phyloP scores from a whole-genome alignment of 345 rosid species.

The Mangifera indica region DNA sequence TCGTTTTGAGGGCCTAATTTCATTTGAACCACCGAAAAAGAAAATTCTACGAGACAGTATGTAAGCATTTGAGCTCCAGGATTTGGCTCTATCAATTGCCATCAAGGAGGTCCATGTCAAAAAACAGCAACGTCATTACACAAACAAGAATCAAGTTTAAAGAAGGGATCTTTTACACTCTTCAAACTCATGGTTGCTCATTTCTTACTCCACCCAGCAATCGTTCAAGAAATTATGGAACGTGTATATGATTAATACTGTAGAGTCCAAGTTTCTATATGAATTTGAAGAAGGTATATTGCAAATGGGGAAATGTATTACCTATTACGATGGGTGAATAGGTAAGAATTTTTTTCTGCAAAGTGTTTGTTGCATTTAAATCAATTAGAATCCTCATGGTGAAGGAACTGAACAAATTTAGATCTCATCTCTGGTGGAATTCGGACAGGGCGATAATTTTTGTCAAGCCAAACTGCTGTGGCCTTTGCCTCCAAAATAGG shows the following conservation, averaged over 20 bases:
- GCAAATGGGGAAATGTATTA: not conserved
- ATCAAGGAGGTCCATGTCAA: too few relatives aligned
- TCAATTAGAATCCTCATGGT: conserved; percentile 40
- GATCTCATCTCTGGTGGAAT: conserved; percentile 67
- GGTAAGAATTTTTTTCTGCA: not conserved
- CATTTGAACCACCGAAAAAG: too few relatives aligned
- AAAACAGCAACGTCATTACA: not conserved
- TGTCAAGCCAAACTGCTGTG: conserved; percentile 78
- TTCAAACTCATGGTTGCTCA: not conserved
- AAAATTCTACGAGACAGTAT: not conserved
- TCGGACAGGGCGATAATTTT: conserved; percentile 68
- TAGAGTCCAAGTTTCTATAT: not conserved
- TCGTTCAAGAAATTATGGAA: not conserved
- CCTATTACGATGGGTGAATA: not conserved
- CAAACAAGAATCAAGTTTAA: not conserved
- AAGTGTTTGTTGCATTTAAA: not conserved
- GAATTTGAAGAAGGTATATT: not conserved
- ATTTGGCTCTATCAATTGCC: too few relatives aligned
- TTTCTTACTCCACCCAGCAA: not conserved
- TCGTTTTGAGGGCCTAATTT: too few relatives aligned
- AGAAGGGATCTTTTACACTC: not conserved
- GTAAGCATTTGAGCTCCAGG: not conserved
- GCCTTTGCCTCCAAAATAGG: conserved; percentile 78
- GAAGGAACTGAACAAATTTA: conserved; percentile 50
- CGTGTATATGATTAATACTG: not conserved